Evolutionary conservation across 2,329 filamentous ascomycete genomes (phyloP).

Genomic region (Alternaria consortialis): DNA sequence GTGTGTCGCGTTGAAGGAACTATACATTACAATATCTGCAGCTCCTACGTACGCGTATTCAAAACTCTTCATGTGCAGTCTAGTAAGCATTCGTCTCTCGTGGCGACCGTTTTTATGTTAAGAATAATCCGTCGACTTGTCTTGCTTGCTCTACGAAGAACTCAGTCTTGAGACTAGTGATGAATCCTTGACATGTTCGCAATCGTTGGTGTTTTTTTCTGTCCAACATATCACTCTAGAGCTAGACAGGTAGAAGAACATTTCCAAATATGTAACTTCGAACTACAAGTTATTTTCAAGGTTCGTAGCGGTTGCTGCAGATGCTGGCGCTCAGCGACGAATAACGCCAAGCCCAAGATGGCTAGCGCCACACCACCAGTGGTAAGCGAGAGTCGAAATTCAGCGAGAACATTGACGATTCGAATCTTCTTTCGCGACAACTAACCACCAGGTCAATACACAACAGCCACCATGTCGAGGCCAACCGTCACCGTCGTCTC

Average conservation of each 20-base stretch:
- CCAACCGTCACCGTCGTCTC: slow-evolving; percentile 97
- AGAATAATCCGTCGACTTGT: not conserved
- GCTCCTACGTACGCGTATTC: no score
- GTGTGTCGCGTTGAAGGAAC: not conserved
- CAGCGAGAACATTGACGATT: slow-evolving; percentile 7
- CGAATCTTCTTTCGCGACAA: slow-evolving; percentile 26
- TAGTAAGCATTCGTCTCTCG: no score
- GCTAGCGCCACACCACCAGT: slow-evolving; percentile 1
- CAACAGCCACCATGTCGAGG: slow-evolving; percentile 71
- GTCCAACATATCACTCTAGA: no score
- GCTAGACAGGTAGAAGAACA: no score
- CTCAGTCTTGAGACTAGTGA: not conserved
- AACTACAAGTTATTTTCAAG: not conserved
- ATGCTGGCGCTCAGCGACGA: not conserved
- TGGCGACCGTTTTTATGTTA: not conserved
- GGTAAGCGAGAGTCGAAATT: slow-evolving; percentile 12
- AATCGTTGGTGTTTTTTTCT: not conserved
- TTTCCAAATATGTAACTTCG: not conserved
- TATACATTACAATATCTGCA: not conserved
- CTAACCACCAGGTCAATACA: slow-evolving; percentile 44
- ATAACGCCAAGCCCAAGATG: not conserved
- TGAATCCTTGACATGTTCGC: not conserved
- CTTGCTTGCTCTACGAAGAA: not conserved
- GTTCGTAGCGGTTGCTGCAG: not conserved
- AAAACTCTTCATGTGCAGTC: not conserved